These are phyloP conservation scores for Naganishia randhawae DNA, from an alignment of 768 basidiomycete species.

Conservation along the genomic window DNA sequence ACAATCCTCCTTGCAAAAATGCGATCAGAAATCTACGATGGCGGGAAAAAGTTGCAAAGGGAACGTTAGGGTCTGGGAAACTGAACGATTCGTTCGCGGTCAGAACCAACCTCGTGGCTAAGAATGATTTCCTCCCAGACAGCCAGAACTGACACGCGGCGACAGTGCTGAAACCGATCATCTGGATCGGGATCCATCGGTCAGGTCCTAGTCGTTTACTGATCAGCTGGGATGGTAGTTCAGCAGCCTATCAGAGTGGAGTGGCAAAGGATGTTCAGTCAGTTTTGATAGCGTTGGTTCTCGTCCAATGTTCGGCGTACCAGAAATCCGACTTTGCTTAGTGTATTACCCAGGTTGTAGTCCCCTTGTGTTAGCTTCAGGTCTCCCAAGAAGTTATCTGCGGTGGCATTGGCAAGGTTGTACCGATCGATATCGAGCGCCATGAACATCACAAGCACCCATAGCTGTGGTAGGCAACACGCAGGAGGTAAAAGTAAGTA, in stretches of 20 bases:
- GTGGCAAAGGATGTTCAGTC: background rate
- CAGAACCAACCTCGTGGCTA: slow-evolving; percentile 51
- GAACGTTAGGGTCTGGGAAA: too few relatives aligned
- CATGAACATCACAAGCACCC: slow-evolving; percentile 61
- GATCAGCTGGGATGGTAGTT: slow-evolving; percentile 65
- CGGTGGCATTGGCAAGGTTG: slow-evolving; percentile 65
- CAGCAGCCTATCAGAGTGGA: slow-evolving; percentile 51
- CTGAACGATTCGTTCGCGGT: too few relatives aligned
- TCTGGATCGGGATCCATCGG: slow-evolving; percentile 52
- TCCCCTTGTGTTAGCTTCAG: slow-evolving; percentile 57
- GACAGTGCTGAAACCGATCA: slow-evolving; percentile 57
- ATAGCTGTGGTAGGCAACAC: slow-evolving; percentile 22
- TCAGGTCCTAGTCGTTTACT: slow-evolving; percentile 68
- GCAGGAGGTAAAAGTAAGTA: background rate
- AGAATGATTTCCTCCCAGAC: slow-evolving; percentile 57
- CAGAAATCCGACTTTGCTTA: slow-evolving; percentile 54
- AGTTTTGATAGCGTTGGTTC: background rate
- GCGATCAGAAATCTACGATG: slow-evolving; percentile 45
- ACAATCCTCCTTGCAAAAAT: slow-evolving; percentile 60
- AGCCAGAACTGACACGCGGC: slow-evolving; percentile 64
- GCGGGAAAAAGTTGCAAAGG: too few relatives aligned
- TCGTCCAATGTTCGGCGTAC: background rate
- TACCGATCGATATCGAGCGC: slow-evolving; percentile 51
- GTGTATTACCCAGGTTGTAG: slow-evolving; percentile 56
- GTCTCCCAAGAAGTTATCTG: slow-evolving; percentile 66